Evolutionary conservation across 768 basidiomycete genomes (phyloP).

Genomic region (Leccinellum albellum): DNA sequence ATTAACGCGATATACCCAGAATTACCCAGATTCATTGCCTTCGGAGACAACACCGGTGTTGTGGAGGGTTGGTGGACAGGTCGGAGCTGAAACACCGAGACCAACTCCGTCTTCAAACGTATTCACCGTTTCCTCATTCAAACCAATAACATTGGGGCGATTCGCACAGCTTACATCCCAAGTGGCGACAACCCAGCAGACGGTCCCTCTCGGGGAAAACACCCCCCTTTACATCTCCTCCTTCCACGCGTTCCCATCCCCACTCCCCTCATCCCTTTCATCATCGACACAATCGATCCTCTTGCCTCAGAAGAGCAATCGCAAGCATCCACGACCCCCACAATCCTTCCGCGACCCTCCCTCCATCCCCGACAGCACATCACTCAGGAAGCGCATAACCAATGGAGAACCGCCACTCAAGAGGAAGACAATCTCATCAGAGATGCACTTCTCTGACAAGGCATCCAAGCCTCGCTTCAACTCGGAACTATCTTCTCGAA

Average conservation of each 20-base stretch:
- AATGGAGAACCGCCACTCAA: no score
- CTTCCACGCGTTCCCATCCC: background rate
- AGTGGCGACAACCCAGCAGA: background rate
- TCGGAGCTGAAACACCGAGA: background rate
- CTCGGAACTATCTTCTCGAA: no score
- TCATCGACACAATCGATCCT: background rate
- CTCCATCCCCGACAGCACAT: no score
- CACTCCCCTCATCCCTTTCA: background rate
- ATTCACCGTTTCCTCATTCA: background rate
- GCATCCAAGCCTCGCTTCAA: no score
- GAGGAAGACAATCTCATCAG: no score
- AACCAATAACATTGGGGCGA: background rate
- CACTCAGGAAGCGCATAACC: no score
- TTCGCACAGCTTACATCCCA: background rate
- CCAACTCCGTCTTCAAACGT: background rate
- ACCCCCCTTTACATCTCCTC: background rate
- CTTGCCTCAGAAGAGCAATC: no score
- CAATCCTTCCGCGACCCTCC: no score
- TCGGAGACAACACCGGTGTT: background rate
- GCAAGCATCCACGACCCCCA: no score
- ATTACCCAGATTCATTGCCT: background rate
- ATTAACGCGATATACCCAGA: background rate
- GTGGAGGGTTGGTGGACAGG: background rate
- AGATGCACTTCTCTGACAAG: no score
- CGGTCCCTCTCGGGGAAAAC: background rate